These are phyloP conservation scores for Diutina siamensis DNA, from an alignment of 1,139 yeast genomes.

Conservation along the genomic window DNA sequence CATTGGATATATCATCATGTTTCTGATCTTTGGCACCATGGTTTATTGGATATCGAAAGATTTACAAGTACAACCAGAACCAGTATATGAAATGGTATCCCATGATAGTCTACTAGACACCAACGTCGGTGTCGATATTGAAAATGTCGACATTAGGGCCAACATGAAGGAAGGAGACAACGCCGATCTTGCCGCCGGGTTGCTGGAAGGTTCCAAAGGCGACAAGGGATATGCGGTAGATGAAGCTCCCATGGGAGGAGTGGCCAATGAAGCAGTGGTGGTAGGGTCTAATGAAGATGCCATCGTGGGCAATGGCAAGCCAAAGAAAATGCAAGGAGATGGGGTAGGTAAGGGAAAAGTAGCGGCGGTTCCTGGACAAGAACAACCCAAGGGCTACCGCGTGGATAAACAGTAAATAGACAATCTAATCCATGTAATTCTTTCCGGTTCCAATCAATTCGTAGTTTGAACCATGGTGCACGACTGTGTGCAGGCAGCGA, in stretches of 20 bases:
- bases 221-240: constrained; percentile 31
- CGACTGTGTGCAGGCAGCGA: not conserved
- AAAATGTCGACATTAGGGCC: not conserved
- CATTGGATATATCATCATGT: constrained; percentile 27
- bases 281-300: constrained; percentile 34
- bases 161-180: constrained; percentile 7
- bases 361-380: not conserved
- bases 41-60: constrained; percentile 29
- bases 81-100: constrained; percentile 20
- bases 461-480: not conserved
- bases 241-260: constrained; percentile 42
- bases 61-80: constrained; percentile 19
- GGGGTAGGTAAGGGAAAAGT: constrained; percentile 5
- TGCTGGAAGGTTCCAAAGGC: constrained; percentile 32
- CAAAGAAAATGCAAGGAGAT: constrained; percentile 4
- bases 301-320: constrained; percentile 12
- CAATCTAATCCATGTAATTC: not conserved
- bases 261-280: constrained; percentile 35
- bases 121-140: not conserved
- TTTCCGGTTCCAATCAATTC: no score
- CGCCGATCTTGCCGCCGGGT: constrained; percentile 28
- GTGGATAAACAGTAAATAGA: constrained; percentile 3
- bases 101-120: constrained; percentile 7
- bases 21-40: constrained; percentile 25
- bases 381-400: not conserved